Evolutionary conservation across 2,329 filamentous ascomycete species (phyloP).

Genomic region (Fusarium irregulare): DNA sequence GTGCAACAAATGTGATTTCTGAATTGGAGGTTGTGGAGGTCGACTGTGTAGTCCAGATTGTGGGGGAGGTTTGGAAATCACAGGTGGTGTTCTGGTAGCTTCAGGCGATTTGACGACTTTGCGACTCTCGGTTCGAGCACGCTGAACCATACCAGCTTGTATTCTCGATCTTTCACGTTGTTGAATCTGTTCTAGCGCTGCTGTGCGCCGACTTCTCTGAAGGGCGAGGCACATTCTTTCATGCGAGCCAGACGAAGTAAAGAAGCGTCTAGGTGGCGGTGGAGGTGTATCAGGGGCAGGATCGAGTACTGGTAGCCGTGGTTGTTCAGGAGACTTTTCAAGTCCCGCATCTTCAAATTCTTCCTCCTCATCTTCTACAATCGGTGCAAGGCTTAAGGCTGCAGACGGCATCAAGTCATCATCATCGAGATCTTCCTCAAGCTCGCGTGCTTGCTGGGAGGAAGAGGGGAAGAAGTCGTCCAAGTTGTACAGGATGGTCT

Average conservation of each 20-base stretch:
- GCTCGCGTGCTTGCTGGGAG: constrained; percentile 66
- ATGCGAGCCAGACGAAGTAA: constrained; percentile 53
- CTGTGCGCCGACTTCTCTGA: constrained; percentile 51
- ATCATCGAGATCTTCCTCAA: constrained; percentile 54
- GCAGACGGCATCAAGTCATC: constrained; percentile 8
- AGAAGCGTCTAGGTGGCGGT: constrained; percentile 48
- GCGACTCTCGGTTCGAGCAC: constrained; percentile 25
- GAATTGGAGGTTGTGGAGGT: neutral
- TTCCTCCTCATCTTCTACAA: constrained; percentile 28
- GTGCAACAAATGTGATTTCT: neutral
- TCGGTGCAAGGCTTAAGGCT: constrained; percentile 14
- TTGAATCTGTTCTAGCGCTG: constrained; percentile 48
- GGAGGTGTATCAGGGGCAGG: constrained; percentile 18
- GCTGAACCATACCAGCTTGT: constrained; percentile 34
- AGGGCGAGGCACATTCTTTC: constrained; percentile 51
- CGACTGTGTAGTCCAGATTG: neutral
- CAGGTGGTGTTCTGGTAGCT: neutral
- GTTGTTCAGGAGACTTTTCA: constrained; percentile 15
- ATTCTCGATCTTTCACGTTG: constrained; percentile 41
- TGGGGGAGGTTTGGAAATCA: neutral
- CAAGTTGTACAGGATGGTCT: constrained; percentile 63
- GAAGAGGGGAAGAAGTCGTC: constrained; percentile 68
- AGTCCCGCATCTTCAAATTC: constrained; percentile 30
- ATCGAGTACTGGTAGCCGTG: constrained; percentile 26
- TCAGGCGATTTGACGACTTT: neutral